Evolutionary conservation across 306 rosid species (phyloP), one percentile per base, ranked within the genome.

Genomic region (Crataegus laevigata): DNA sequence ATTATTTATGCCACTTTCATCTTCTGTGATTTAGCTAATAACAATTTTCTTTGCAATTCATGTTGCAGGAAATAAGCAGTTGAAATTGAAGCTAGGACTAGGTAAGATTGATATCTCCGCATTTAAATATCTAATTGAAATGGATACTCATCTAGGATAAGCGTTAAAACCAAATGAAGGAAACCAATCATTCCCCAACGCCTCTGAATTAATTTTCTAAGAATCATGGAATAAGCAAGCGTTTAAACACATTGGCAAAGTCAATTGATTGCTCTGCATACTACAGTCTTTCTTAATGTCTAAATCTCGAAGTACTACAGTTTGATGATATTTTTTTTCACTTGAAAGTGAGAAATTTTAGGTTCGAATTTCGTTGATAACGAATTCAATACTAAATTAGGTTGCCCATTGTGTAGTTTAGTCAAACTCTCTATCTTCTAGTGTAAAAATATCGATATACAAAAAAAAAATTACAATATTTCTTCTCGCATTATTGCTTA

Each of bases 61-160:
- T 11, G 63, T 51, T 79, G 78, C 86, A 87, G 85, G 22, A 70
- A 14, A 40, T 1, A 30, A 11, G 6, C 28, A 1, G 17, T 21
- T 11, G 55, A 2, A 8, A 29, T 34, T 55, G 55, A 68, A 69
- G 87, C 68, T 84, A 24, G 80, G 79, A 64, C 52, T 89, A 79
- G 91, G 96, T 89, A 86, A 77, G 67, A 59, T 47, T 2, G 43
- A 60, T 18, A 59, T 40, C 67, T 28, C 60, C 1, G 0, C 6
- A 32, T 14, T 29, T 26, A n/a, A 42, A 45, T 18, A 28, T 22
- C 0, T 29, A 24, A 24, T 28, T 17, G 26, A 12, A 43, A 51
- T 62, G 11, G 1, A 17, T 18, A 30, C 17, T 38, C 32, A 73
- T 59, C 32, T 38, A 34, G 64, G 38, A 12, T 14, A 10, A 8